These are phyloP conservation scores for Setaria viridis DNA, from an alignment of 202 grass and related monocot species.

Conservation along the genomic window DNA sequence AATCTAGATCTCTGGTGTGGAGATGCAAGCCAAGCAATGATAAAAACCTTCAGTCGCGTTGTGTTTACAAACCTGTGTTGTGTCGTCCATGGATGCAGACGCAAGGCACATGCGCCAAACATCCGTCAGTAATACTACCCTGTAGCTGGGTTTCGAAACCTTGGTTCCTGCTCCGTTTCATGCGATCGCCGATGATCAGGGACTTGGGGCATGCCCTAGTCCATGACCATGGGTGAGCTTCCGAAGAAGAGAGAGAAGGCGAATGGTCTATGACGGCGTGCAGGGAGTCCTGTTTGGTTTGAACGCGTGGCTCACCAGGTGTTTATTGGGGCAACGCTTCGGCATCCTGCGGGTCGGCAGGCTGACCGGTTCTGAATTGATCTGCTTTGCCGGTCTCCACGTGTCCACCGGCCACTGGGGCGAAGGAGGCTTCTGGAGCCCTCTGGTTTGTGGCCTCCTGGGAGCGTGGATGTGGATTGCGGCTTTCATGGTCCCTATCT, in stretches of 20 bases:
- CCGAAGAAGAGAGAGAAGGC: not conserved
- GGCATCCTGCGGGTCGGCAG: not conserved
- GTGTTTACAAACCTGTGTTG: constrained; percentile 38
- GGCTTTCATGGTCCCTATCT: no score
- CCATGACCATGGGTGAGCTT: not conserved
- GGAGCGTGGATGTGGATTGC: no score
- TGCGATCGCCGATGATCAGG: not conserved
- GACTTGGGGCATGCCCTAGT: not conserved
- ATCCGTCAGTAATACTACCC: constrained; percentile 24
- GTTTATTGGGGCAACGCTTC: not conserved
- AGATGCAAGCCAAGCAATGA: constrained; percentile 29
- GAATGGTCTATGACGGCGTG: not conserved
- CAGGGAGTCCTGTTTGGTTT: not conserved
- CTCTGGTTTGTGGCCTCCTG: not conserved
- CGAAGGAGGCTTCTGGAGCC: not conserved
- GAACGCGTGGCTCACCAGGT: not conserved
- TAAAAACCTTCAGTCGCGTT: not conserved
- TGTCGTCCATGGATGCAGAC: constrained; percentile 20
- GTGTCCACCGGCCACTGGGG: not conserved
- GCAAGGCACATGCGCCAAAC: not conserved
- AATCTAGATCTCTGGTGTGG: constrained; percentile 28
- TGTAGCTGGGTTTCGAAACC: not conserved
- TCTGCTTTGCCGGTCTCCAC: not conserved
- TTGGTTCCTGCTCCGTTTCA: not conserved
- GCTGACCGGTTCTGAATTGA: not conserved